Base-by-base conservation (phyloP, 2,329 filamentous ascomycete species). In the Torrubiellomyces zombiae region DNA sequence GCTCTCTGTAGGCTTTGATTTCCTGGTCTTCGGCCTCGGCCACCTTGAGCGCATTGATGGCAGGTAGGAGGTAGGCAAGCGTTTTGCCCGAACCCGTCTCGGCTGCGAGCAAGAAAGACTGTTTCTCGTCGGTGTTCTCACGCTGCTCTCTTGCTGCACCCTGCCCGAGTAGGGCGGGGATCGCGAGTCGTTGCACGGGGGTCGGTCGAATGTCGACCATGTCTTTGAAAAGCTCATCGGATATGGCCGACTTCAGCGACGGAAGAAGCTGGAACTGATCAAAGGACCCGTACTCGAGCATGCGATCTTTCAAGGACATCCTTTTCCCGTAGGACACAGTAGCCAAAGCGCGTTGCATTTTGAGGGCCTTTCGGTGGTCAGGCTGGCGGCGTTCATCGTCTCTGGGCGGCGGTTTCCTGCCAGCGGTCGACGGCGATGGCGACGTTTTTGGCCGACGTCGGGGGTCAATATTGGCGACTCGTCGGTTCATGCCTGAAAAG, bases 11-110 rank as follows among this genome's bases (percentile, higher is more conserved):
- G 3, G 66, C 59, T 28, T 68, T 61, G 10, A 70, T 57, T 2
- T 63, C 61, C 1, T 49, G 47, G 34, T 83, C 75, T 9, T 55
- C 48, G 1, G 60, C 58, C 43, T 86, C 80, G 5, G 70, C 72
- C 17, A 68, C 57, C 54, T 98, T 98, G 39, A 98, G 51, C 7
- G 80, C 78, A 50, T 98, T 73, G 26, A 98, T 60, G 10, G 75
- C 65, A 0, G 89, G 91, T 5, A 94, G 53, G 5, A 95, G 58
- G 44, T 98, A 98, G 7, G 89, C 82, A 32, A 98, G 58, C 1
- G 89, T 98, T 58, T 98, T 98, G 31, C 89, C 89, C 1, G 89
- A 95, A 9, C 89, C 89, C 1, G 89, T 98, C 58, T 98, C 89
- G 8, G 89, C 89, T 4, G 89, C 89, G 24, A 98, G 61, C 9